Base-by-base conservation (phyloP, 257 asterid genomes). In the Solanum virginianum region DNA sequence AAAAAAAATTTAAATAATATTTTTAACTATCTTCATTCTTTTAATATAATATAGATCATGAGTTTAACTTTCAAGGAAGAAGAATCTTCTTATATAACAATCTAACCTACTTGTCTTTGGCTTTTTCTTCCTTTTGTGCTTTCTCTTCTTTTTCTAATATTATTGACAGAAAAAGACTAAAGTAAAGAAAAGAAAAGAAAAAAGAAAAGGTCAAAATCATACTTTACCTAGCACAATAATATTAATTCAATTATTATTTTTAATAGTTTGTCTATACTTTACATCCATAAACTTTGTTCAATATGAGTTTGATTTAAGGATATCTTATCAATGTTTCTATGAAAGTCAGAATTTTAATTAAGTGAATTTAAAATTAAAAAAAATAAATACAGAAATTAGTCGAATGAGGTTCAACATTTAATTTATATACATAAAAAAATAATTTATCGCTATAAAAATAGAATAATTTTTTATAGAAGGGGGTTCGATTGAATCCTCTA, bases 101-200 rank as follows among this genome's bases (percentile, higher is more conserved):
- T 74, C 26, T 24, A 72, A 63, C 60, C 70, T 56, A 32, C 49
- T 15, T 45, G 4, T 26, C 59, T 45, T 45, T 62, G 8, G 26
- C 54, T 84, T 51, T 63, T 43, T 69, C 81, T 53, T 39, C 13
- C 56, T 56, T 45, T 55, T 82, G 75, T 74, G 85, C 88, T 80
- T 85, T 83, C 86, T 88, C 87, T 85, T 87, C 85, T 87, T 83
- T 85, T 55, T 75, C 57, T 22, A 36, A 36, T 36, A 53, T 45
- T 32, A 81, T 15, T 60, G 41, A 22, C 59, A n/a, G 18, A 51
- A 0, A 43, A 41, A 4, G 56, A 43, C 22, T 55, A 56, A 72
- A 41, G 55, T 69, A 8, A 39, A 69, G 9, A 15, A 75, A 77
- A 24, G 43, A 3, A 45, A 47, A 71, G 4, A 3, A 10, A 16